A percentile compares a stretch with the other conserved stretches of the same genome.
phyloP scores from a whole-genome alignment of 805 yeast species.

The Torulaspora maleeae region DNA sequence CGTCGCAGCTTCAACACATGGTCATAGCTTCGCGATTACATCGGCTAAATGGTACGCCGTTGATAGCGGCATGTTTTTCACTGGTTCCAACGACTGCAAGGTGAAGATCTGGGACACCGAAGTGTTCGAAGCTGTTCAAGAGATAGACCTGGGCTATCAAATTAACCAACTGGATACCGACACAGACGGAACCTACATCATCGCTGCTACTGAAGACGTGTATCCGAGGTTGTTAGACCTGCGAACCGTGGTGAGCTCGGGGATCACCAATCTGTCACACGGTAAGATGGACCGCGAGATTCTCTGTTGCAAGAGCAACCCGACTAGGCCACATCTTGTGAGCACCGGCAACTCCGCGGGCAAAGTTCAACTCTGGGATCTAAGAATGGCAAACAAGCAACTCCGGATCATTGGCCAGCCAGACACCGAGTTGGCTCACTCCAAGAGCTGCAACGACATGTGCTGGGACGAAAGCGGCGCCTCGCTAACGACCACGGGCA shows the following conservation, averaged over 20 bases:
- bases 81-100: conserved; percentile 73
- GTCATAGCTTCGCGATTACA: conserved; percentile 72
- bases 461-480: conserved; percentile 68
- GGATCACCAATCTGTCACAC: conserved; percentile 67
- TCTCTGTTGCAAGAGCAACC: conserved; percentile 66
- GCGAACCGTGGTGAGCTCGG: conserved; percentile 63
- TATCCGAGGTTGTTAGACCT: conserved; percentile 67
- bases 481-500: conserved; percentile 60
- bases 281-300: conserved; percentile 41
- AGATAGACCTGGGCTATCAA: conserved; percentile 56
- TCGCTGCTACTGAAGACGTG: conserved; percentile 67
- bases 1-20: conserved; percentile 1
- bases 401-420: conserved; percentile 27
- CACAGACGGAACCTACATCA: conserved; percentile 48
- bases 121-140: conserved; percentile 57
- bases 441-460: conserved; percentile 73
- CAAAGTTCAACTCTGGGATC: conserved; percentile 79
- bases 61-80: conserved; percentile 80
- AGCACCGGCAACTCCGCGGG: conserved; percentile 85
- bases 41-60: conserved; percentile 81
- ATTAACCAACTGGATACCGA: conserved; percentile 61
- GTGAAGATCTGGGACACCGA: conserved; percentile 80
- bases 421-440: conserved; percentile 53
- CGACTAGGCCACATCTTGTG: conserved; percentile 52
- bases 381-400: conserved; percentile 41